phyloP scores from a whole-genome alignment of 345 rosid species.

The Syzygium aromaticum region DNA sequence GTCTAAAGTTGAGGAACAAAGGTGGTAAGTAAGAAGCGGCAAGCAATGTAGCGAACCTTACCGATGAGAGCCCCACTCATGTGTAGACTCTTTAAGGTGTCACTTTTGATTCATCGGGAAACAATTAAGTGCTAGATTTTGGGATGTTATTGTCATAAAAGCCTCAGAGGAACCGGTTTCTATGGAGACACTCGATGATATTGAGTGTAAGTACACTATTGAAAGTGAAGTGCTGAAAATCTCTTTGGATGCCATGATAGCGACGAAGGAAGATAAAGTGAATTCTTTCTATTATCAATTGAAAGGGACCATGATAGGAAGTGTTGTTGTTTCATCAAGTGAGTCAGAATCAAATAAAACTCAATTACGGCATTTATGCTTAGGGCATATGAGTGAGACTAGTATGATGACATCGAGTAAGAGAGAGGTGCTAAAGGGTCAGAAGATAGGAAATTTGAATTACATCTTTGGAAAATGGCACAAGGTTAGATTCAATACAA shows the following conservation, averaged over 20 bases:
- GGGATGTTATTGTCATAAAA: background rate
- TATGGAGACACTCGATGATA: background rate
- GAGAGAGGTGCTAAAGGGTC: background rate
- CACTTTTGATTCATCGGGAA: fast-evolving
- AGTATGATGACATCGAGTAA: background rate
- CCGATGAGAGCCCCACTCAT: background rate
- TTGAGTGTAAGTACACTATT: background rate
- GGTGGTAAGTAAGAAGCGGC: background rate
- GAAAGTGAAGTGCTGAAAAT: background rate
- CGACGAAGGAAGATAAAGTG: background rate
- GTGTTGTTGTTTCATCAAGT: fast-evolving
- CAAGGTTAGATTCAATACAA: background rate
- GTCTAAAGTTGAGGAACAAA: background rate
- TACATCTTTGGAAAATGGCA: background rate
- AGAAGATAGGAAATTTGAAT: background rate
- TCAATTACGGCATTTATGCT: background rate
- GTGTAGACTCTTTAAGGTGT: background rate
- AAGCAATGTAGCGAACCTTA: fast-evolving
- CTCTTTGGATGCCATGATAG: fast-evolving
- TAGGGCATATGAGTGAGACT: background rate
- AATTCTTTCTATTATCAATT: background rate
- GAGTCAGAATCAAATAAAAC: background rate
- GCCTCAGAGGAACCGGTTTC: background rate
- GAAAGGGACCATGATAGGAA: background rate
- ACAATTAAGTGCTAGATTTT: background rate